These are phyloP conservation scores for Sarocladium kiliense DNA, from an alignment of 2,329 filamentous ascomycete genomes.

Conservation along the genomic window DNA sequence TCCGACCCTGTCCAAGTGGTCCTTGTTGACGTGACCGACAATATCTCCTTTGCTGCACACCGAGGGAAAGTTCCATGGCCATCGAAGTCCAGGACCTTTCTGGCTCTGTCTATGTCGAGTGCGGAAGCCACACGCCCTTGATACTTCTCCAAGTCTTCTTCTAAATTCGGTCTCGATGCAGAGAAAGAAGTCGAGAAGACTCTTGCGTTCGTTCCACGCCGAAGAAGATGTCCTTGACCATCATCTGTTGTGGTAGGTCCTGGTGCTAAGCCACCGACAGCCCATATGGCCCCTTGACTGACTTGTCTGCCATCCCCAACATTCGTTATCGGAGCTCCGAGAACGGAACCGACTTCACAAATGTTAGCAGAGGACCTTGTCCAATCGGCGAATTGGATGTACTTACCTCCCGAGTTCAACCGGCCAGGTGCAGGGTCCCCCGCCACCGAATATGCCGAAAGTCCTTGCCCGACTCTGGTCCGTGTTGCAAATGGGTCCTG, in stretches of 20 bases:
- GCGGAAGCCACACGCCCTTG: constrained; percentile 73
- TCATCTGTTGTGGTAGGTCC: constrained; percentile 50
- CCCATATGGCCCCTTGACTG: constrained; percentile 70
- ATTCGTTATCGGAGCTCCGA: neutral
- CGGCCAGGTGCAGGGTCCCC: neutral
- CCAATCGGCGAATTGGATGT: too few species aligned
- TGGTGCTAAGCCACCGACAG: constrained; percentile 66
- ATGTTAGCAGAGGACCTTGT: too few species aligned
- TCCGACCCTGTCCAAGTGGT: constrained; percentile 11
- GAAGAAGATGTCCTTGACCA: constrained; percentile 59
- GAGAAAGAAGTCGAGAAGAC: constrained; percentile 51
- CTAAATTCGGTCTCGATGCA: constrained; percentile 31
- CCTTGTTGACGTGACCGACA: constrained; percentile 1
- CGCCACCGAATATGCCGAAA: neutral
- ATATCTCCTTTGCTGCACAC: constrained; percentile 5
- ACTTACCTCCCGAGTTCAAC: neutral
- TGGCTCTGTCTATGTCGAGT: constrained; percentile 68
- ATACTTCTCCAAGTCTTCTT: constrained; percentile 63
- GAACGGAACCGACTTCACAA: neutral
- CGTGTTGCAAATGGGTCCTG: constrained; percentile 36
- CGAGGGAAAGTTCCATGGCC: constrained; percentile 4
- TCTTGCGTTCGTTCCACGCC: constrained; percentile 68
- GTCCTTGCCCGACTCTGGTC: constrained; percentile 14
- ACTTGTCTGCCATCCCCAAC: constrained; percentile 37
- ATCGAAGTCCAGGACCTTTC: constrained; percentile 58